Percentiles rank a stretch among this genome's conserved stretches.
These are phyloP conservation scores for Pichia occidentalis DNA, from an alignment of 805 yeast genomes.

Conservation along the genomic window DNA sequence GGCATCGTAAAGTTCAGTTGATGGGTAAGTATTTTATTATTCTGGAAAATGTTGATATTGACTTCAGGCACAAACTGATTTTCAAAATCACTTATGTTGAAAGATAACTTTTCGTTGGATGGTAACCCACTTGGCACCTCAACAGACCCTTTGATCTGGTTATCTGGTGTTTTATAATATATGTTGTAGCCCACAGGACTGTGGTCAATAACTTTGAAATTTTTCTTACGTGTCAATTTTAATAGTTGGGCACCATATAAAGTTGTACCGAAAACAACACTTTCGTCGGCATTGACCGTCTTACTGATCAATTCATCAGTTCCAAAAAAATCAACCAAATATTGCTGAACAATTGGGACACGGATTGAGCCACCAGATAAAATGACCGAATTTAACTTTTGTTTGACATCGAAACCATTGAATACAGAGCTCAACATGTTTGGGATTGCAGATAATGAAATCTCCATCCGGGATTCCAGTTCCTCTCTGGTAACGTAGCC, in stretches of 20 bases:
- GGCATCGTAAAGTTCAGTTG: slow-evolving; percentile 18
- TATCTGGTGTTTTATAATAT: slow-evolving; percentile 1
- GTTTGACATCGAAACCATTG: slow-evolving; percentile 21
- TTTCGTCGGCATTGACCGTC: slow-evolving; percentile 92
- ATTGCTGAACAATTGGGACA: slow-evolving; percentile 77
- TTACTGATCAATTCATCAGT: slow-evolving; percentile 48
- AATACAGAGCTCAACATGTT: slow-evolving; percentile 53
- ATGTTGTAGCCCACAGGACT: slow-evolving; percentile 7
- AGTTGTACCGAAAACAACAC: slow-evolving; percentile 88
- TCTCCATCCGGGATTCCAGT: slow-evolving; percentile 54
- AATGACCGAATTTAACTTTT: slow-evolving; percentile 48
- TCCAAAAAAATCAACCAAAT: slow-evolving; percentile 47
- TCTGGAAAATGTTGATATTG: slow-evolving; percentile 31
- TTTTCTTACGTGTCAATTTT: slow-evolving; percentile 58
- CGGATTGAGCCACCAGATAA: slow-evolving; percentile 88
- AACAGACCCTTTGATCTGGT: background rate
- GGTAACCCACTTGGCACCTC: slow-evolving; percentile 7
- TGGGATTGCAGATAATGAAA: slow-evolving; percentile 39
- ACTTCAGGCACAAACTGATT: slow-evolving; percentile 21
- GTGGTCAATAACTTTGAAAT: slow-evolving; percentile 30
- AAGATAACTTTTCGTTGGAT: slow-evolving; percentile 1
- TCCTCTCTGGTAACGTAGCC: slow-evolving; percentile 67
- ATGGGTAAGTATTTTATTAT: slow-evolving; percentile 7
- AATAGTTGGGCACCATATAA: slow-evolving; percentile 71
- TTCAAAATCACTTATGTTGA: slow-evolving; percentile 9